Conservation (phyloP, 2,329 filamentous ascomycete genomes). For the Colletotrichum siamense region DNA sequence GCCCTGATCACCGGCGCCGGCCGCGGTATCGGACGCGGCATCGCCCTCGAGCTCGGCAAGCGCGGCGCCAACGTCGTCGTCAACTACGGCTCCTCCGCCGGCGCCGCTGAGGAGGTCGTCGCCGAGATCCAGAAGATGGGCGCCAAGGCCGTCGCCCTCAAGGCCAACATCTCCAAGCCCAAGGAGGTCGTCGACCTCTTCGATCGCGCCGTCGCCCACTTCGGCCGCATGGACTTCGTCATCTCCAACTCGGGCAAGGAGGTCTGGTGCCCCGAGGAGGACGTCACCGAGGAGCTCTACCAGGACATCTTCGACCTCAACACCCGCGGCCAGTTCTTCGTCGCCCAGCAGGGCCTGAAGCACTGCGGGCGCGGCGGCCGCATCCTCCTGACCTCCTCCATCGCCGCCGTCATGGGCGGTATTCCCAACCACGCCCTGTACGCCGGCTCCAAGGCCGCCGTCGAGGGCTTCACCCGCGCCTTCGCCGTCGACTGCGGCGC, state of each 20-base stretch:
- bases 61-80: slow-evolving; percentile 70
- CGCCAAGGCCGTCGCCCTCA: slow-evolving; percentile 62
- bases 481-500: slow-evolving; percentile 75
- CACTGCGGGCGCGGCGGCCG: slow-evolving; percentile 73
- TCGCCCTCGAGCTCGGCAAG: slow-evolving; percentile 70
- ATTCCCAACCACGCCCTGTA: slow-evolving; percentile 75
- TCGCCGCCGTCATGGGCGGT: slow-evolving; percentile 69
- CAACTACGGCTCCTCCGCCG: slow-evolving; percentile 67
- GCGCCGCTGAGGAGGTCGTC: slow-evolving; percentile 63
- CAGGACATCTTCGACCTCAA: slow-evolving; percentile 77
- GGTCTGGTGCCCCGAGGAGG: slow-evolving; percentile 72
- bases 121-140: slow-evolving; percentile 59
- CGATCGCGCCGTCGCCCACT: slow-evolving; percentile 67
- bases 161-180: slow-evolving; percentile 69
- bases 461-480: slow-evolving; percentile 74
- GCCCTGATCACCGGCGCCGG: slow-evolving; percentile 70
- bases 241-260: slow-evolving; percentile 77
- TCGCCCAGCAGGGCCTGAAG: slow-evolving; percentile 77
- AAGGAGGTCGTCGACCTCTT: slow-evolving; percentile 67
- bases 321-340: slow-evolving; percentile 76
- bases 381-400: slow-evolving; percentile 75
- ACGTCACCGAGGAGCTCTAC: slow-evolving; percentile 73
- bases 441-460: slow-evolving; percentile 74
- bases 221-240: slow-evolving; percentile 74
- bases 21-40: slow-evolving; percentile 70